A percentile compares a stretch with the other conserved stretches of the same genome.
These are phyloP conservation scores for Seiridium unicorne DNA, from an alignment of 2,329 filamentous ascomycete species.

Conservation along the genomic window DNA sequence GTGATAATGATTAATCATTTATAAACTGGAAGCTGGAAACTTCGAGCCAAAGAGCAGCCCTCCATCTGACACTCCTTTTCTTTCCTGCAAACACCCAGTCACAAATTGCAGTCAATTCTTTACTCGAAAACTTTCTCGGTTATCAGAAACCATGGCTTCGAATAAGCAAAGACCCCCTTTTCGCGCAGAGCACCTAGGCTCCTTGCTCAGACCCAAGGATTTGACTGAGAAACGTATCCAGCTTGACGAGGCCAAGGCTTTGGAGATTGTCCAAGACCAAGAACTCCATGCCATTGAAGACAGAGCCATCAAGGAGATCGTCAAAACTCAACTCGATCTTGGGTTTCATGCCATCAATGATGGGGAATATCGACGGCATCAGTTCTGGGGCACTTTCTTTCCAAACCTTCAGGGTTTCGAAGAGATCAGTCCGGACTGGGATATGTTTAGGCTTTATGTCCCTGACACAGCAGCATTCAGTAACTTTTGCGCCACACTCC, in stretches of 20 bases:
- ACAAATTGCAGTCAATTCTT: no score
- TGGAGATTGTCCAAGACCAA: slow-evolving; percentile 35
- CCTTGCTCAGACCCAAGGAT: slow-evolving; percentile 65
- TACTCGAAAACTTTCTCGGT: no score
- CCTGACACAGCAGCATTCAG: slow-evolving; percentile 43
- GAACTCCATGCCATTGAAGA: slow-evolving; percentile 54
- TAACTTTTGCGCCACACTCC: slow-evolving; percentile 22
- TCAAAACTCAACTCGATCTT: slow-evolving; percentile 66
- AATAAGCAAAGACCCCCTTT: slow-evolving; percentile 54
- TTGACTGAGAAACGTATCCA: slow-evolving; percentile 60
- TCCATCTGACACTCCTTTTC: no score
- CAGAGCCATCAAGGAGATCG: slow-evolving; percentile 63
- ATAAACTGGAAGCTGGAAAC: no score
- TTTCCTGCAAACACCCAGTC: no score
- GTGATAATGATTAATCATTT: no score
- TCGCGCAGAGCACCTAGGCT: slow-evolving; percentile 74
- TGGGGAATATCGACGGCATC: slow-evolving; percentile 36
- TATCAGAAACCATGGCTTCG: slow-evolving; percentile 16
- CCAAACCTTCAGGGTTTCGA: slow-evolving; percentile 41
- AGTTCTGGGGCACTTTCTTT: slow-evolving; percentile 50
- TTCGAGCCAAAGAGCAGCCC: no score
- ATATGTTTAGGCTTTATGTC: slow-evolving; percentile 53
- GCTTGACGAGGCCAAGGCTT: slow-evolving; percentile 34
- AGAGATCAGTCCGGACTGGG: slow-evolving; percentile 46
- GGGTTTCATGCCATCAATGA: slow-evolving; percentile 64